phyloP scores from a whole-genome alignment of 257 asterid species.

The Solanum pinnatisectum region DNA sequence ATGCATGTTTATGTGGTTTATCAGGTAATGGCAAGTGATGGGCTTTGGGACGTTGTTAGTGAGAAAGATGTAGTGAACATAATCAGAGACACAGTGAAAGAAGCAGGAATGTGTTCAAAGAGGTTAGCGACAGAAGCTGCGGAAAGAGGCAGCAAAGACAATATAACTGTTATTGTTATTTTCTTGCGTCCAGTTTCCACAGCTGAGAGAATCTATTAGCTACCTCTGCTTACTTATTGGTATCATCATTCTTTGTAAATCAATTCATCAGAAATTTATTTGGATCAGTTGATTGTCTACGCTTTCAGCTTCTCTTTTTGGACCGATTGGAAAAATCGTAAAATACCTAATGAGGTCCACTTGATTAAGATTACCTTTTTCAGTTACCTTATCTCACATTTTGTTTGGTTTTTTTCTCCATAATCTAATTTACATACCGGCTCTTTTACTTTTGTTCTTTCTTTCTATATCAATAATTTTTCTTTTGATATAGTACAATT shows the following conservation, averaged over 20 bases:
- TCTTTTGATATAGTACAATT: not conserved
- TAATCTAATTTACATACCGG: not conserved
- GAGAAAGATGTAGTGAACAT: slow-evolving; percentile 61
- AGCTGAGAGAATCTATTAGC: slow-evolving; percentile 80
- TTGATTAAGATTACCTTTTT: not conserved
- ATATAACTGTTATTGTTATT: slow-evolving; percentile 70
- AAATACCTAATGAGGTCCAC: not conserved
- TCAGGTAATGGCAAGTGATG: slow-evolving; percentile 95
- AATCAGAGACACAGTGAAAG: slow-evolving; percentile 85
- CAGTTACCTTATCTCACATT: not conserved
- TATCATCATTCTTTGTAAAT: not conserved
- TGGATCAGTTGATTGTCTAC: not conserved
- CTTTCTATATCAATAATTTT: not conserved
- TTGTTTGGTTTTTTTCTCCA: not conserved
- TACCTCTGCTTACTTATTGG: not conserved
- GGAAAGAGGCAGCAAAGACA: slow-evolving; percentile 83
- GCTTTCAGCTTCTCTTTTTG: not conserved
- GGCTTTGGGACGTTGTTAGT: slow-evolving; percentile 88
- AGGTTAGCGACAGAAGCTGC: slow-evolving; percentile 84
- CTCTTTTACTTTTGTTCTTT: not conserved
- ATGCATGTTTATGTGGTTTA: not conserved
- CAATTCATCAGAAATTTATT: not conserved
- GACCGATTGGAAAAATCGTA: not conserved
- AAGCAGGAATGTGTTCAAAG: slow-evolving; percentile 91
- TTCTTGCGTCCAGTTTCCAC: slow-evolving; percentile 86